These are phyloP conservation scores for Alnus rubra DNA, from an alignment of 306 rosid genomes.

Conservation along the genomic window DNA sequence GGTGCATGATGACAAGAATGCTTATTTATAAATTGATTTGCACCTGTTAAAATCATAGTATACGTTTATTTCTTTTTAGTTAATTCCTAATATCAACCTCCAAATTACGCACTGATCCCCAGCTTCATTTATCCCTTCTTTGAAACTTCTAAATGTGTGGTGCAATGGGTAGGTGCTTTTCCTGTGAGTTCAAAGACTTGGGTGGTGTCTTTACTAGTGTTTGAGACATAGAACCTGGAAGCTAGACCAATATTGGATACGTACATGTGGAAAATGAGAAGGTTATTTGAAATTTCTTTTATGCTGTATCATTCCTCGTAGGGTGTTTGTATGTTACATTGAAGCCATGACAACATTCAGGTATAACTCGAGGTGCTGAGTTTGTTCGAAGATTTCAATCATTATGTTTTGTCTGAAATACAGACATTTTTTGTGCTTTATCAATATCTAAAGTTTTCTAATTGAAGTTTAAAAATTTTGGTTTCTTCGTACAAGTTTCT, in stretches of 20 bases:
- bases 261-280: neutral
- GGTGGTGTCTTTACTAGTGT: neutral
- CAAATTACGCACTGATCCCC: neutral
- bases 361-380: neutral
- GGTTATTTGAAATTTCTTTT: neutral
- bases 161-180: neutral
- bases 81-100: neutral
- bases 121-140: neutral
- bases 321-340: neutral
- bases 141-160: neutral
- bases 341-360: neutral
- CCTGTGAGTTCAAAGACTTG: neutral
- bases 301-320: neutral
- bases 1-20: neutral
- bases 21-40: neutral
- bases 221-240: neutral
- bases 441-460: neutral
- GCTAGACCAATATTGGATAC: neutral
- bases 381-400: neutral
- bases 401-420: neutral
- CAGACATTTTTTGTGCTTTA: neutral
- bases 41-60: neutral
- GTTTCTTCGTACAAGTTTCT: neutral
- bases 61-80: neutral
- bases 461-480: neutral